phyloP scores from a whole-genome alignment of 78 protist genomes.

The Cavenderia fasciculata region DNA sequence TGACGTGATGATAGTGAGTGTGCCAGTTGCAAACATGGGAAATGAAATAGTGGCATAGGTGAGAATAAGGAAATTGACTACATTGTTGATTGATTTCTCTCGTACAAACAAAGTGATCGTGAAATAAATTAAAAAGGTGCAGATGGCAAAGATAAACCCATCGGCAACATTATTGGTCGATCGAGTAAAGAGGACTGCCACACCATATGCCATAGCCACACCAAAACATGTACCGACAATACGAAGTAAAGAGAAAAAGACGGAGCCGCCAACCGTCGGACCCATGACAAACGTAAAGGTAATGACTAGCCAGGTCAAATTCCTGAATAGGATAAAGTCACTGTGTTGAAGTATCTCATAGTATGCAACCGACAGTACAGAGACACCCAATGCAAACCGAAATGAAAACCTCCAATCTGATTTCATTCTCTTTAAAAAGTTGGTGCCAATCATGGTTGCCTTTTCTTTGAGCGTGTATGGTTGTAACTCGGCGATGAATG shows the following conservation, averaged over 20 bases:
- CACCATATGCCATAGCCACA: constrained; percentile 1
- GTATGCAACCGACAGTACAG: constrained; percentile 7
- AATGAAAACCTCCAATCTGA: constrained; percentile 26
- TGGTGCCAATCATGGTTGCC: no score
- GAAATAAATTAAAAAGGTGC: not conserved
- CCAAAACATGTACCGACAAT: constrained; percentile 5
- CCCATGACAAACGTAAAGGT: not conserved
- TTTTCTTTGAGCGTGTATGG: not conserved
- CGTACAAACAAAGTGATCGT: not conserved
- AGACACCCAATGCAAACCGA: constrained; percentile 3
- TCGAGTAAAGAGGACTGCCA: constrained; percentile 8
- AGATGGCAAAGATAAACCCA: not conserved
- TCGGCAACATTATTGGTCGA: not conserved
- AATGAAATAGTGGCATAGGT: constrained; percentile 6
- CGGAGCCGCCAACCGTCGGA: constrained; percentile 9
- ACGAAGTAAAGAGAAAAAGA: constrained; percentile 1
- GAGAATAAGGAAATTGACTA: not conserved
- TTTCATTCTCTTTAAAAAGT: not conserved
- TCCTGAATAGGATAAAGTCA: constrained; percentile 32
- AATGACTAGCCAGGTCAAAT: constrained; percentile 22
- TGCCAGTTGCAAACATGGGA: not conserved
- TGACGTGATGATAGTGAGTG: constrained; percentile 1
- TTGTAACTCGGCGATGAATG: no score
- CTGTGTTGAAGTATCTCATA: constrained; percentile 2
- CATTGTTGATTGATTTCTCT: not conserved